Evolutionary conservation across 495 filamentous ascomycete species (phyloP).

Genomic region (Penicillium parvum): DNA sequence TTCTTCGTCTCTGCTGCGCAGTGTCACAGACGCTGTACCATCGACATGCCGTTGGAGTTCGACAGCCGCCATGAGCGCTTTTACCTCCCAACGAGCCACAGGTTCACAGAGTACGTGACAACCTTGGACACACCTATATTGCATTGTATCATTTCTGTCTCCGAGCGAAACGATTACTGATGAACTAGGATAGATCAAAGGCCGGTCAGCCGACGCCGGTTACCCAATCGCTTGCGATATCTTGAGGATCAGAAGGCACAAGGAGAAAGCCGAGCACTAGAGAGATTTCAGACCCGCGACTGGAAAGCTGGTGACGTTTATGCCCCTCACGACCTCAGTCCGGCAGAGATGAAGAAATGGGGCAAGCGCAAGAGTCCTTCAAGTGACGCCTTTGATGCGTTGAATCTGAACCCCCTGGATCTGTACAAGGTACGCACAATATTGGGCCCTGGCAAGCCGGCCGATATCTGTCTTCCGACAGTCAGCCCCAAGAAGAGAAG

Average conservation of each 20-base stretch:
- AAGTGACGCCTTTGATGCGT: constrained; percentile 70
- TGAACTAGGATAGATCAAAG: constrained; percentile 11
- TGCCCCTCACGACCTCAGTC: constrained; percentile 79
- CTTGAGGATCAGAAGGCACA: constrained; percentile 38
- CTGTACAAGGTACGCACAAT: constrained; percentile 70
- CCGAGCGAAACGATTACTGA: not conserved
- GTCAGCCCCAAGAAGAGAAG: too few species aligned
- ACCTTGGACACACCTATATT: not conserved
- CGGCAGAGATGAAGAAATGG: constrained; percentile 69
- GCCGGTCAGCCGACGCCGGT: constrained; percentile 21
- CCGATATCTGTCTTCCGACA: too few species aligned
- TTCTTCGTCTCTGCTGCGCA: constrained; percentile 31
- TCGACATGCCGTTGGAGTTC: constrained; percentile 40
- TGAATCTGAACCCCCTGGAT: constrained; percentile 76
- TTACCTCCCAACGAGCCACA: constrained; percentile 24
- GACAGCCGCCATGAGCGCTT: constrained; percentile 29
- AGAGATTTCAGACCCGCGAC: constrained; percentile 43
- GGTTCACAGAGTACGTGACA: constrained; percentile 21
- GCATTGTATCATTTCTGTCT: not conserved
- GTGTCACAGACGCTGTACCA: constrained; percentile 18
- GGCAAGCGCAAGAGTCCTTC: constrained; percentile 43
- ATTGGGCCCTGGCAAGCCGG: not conserved
- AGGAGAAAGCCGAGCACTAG: constrained; percentile 34
- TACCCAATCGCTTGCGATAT: constrained; percentile 33
- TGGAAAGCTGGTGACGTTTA: constrained; percentile 81